Evolutionary conservation across 106 monocot species (phyloP).

Genomic region (Dactylorhiza incarnata): DNA sequence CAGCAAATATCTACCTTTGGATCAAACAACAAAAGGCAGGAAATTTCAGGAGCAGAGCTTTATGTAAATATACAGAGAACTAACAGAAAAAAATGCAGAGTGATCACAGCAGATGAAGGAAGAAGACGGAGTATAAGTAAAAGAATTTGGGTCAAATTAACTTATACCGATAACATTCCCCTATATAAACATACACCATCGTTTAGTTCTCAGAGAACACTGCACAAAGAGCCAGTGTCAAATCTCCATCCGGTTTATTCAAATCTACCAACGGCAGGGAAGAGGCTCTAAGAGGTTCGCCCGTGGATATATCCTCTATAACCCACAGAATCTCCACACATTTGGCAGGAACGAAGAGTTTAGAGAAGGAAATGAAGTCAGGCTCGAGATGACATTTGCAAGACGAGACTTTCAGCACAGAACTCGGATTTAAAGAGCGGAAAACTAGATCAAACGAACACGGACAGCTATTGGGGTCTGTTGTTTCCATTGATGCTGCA

Average conservation of each 20-base stretch:
- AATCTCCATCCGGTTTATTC: neutral
- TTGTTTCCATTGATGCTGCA: neutral
- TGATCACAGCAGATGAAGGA: neutral
- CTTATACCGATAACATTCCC: neutral
- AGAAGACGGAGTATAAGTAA: neutral
- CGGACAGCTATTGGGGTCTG: neutral
- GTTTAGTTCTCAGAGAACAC: neutral
- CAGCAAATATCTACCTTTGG: no score
- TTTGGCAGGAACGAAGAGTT: neutral
- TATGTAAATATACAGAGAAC: no score
- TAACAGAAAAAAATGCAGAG: no score
- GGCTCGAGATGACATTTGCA: neutral
- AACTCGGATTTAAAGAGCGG: neutral
- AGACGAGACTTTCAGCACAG: neutral
- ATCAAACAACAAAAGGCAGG: no score
- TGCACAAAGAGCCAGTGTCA: neutral
- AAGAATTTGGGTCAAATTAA: neutral
- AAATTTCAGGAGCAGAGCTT: no score
- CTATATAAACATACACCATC: neutral
- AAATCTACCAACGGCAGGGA: neutral
- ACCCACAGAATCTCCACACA: neutral
- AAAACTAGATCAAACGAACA: neutral
- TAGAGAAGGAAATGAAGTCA: neutral
- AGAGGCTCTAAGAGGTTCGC: neutral
- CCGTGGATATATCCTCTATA: neutral